Evolutionary conservation across 805 yeast species (phyloP), one percentile per base, ranked within the genome.

Genomic region (Metschnikowia borealis): DNA sequence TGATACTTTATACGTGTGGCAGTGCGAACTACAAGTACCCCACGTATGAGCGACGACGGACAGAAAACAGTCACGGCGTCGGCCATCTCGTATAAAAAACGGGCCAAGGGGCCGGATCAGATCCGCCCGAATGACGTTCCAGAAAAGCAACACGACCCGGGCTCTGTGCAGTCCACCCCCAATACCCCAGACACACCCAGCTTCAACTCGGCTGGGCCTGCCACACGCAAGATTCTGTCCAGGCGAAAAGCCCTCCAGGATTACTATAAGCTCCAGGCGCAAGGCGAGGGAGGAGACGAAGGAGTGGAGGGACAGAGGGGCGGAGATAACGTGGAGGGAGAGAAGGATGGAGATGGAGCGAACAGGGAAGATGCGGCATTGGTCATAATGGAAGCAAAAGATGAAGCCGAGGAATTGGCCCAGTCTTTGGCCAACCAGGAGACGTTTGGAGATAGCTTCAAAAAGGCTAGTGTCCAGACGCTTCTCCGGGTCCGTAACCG

Each of bases 161-260:
- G 5, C 10, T 26, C 38, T 10, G 20, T n/a, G 8, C 13, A 10
- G 8, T 15, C 38, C 38, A 17, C 38, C 8, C 17, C 20, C 3
- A 35, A 6, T 15, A 8, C 38, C 7, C 10, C 38, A 7, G 21
- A 37, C 18, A 4, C n/a, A 37, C 23, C 43, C 14, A 15, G 11
- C 11, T 17, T 10, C 17, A 20, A 10, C 15, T 15, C 34, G 11
- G 11, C 45, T 21, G 47, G 54, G 5, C 29, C 4, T 8, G 3
- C 29, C n/a, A 46, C 60, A 3, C 52, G 74, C n/a, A 71, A 66
- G 45, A 66, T 71, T 1, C 71, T 66, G 71, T 60, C 69, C 1
- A 57, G 77, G 47, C 62, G 78, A 21, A 68, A 67, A 54, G 76
- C 76, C 13, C 61, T 73, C 3, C 76, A 73, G 52, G 75, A 71